Evolutionary conservation across 140 eudicot species (phyloP).

Genomic region (Senecio squalidus): DNA sequence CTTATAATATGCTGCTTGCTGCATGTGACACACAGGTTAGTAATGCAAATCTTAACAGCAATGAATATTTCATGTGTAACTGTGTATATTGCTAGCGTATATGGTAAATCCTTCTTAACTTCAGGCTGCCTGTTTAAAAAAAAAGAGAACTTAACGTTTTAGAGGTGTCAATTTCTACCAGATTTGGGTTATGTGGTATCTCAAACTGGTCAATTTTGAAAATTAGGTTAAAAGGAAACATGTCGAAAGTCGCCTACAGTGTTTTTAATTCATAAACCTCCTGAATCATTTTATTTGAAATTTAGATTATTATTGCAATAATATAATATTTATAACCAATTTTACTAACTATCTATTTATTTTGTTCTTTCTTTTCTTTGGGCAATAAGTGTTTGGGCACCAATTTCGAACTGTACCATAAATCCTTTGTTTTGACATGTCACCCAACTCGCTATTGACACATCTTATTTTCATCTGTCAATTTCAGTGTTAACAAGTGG

Average conservation of each 20-base stretch:
- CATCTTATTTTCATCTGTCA: not conserved
- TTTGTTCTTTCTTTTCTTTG: too few species aligned
- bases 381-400: not conserved
- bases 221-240: not conserved
- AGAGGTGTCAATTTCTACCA: not conserved
- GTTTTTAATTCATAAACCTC: not conserved
- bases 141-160: not conserved
- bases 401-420: not conserved
- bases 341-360: not conserved
- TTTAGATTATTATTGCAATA: too few species aligned
- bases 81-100: not conserved
- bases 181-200: not conserved
- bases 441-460: not conserved
- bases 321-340: not conserved
- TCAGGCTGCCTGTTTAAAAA: not conserved
- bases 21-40: slow-evolving; percentile 84
- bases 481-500: not conserved
- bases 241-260: not conserved
- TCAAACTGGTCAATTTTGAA: not conserved
- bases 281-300: not conserved
- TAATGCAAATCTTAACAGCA: slow-evolving; percentile 2
- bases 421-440: not conserved
- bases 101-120: not conserved
- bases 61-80: not conserved
- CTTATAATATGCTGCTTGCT: slow-evolving; percentile 65